Conservation (phyloP, 2,329 filamentous ascomycete species). For the Calonectria hongkongensis region DNA sequence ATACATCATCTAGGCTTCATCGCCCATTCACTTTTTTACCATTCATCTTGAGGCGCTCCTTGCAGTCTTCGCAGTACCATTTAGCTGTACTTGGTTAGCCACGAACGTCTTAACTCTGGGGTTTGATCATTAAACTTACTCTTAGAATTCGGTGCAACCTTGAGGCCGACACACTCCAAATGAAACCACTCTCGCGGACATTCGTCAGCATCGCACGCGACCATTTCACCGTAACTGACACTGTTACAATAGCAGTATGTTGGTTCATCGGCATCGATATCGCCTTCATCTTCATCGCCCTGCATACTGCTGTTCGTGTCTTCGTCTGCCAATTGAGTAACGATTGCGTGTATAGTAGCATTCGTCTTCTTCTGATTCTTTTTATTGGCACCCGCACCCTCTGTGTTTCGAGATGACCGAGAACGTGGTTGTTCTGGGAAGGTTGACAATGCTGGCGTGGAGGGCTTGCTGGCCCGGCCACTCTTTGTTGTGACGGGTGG, state of each 20-base stretch:
- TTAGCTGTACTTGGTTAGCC: slow-evolving; percentile 74
- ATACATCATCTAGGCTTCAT: slow-evolving; percentile 54
- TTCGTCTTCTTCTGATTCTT: slow-evolving; percentile 76
- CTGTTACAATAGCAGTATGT: slow-evolving; percentile 88
- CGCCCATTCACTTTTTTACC: slow-evolving; percentile 72
- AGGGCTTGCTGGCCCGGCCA: slow-evolving; percentile 79
- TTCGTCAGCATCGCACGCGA: slow-evolving; percentile 84
- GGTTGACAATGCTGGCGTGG: slow-evolving; percentile 76
- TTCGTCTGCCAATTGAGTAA: slow-evolving; percentile 62
- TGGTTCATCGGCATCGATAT: slow-evolving; percentile 82
- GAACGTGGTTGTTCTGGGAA: slow-evolving; percentile 76
- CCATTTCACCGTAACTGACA: slow-evolving; percentile 90
- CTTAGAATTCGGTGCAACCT: slow-evolving; percentile 85
- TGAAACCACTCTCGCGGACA: slow-evolving; percentile 90
- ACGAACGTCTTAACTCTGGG: slow-evolving; percentile 4
- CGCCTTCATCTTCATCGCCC: slow-evolving; percentile 68
- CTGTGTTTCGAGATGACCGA: slow-evolving; percentile 70
- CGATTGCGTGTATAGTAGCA: slow-evolving; percentile 62
- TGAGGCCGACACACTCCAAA: slow-evolving; percentile 86
- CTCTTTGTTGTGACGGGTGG: slow-evolving; percentile 77
- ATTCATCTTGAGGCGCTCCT: slow-evolving; percentile 76
- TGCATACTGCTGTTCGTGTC: slow-evolving; percentile 66
- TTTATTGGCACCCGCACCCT: slow-evolving; percentile 68
- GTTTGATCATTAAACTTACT: slow-evolving; percentile 70
- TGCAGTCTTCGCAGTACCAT: slow-evolving; percentile 90